Base-by-base conservation (phyloP, 495 filamentous ascomycete genomes). In the Hyphodiscus hymeniophilus region DNA sequence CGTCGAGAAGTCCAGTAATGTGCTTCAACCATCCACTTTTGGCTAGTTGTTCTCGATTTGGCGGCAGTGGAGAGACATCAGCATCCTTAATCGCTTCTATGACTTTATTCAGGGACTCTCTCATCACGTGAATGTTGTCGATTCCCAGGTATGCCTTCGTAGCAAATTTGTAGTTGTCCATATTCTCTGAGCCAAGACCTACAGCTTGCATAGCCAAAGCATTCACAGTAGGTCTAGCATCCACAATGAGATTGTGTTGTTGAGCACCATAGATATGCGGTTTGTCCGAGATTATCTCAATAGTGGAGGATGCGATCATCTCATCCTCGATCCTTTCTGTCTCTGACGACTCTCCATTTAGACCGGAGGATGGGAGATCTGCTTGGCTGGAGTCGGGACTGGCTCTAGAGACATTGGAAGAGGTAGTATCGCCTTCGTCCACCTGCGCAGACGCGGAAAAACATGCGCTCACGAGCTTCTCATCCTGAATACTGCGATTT, bases 81-180 rank as follows among this genome's bases (percentile, higher is more conserved):
- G 88, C 85, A 41, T 97, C 90, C 59, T 95, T 95, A 57, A 98
- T 68, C 8, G 91, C 82, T 47, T 92, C 89, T 39, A 97, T 70
- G 20, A 98, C 86, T 47, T 86, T 94, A 36, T 84, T 80, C 44
- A 98, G 66, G 2, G 91, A 96, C 41, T 89, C 84, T 48, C 92
- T 75, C 92, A 99, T 99, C 46, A 96, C 91, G 61, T 99, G 92
- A 50, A 99, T 97, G 55, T 99, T 99, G 61, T 94, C 92, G 59
- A 99, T 99, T 38, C 90, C 90, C n/a, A 99, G 73, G 57, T 92
- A 96, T 0, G 83, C 86, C 60, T 95, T 95, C 33, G 86, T 88
- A 23, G 87, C 87, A 58, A 87, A 89, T 42, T 81, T 84, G 63
- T 99, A 99, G 62, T 96, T 86, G 42, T 95, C 89, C 88, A 97